phyloP scores from a whole-genome alignment of 2,329 filamentous ascomycete species.

The Polytolypa hystricis region DNA sequence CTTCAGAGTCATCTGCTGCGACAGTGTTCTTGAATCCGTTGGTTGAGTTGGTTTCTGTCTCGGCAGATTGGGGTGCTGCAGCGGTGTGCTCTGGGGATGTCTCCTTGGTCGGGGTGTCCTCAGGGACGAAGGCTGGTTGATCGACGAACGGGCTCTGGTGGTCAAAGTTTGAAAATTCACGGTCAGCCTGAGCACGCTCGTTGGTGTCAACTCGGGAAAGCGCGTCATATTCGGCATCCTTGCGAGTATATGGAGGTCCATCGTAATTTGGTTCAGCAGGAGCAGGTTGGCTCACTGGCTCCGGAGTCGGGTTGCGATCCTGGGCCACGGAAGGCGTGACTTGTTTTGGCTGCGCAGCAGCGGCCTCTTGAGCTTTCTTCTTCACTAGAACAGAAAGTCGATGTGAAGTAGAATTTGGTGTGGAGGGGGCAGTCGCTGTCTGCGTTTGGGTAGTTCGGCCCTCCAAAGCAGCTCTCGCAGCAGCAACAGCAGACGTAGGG shows the following conservation, averaged over 20 bases:
- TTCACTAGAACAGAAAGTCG: slow-evolving; percentile 21
- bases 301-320: slow-evolving; percentile 10
- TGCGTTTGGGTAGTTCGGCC: slow-evolving; percentile 24
- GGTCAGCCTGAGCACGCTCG: slow-evolving; percentile 34
- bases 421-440: slow-evolving; percentile 16
- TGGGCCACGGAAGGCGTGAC: slow-evolving; percentile 8
- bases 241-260: slow-evolving; percentile 29
- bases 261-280: slow-evolving; percentile 15
- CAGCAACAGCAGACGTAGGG: slow-evolving; percentile 28
- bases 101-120: slow-evolving; percentile 32
- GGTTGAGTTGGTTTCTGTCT: slow-evolving; percentile 1
- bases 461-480: slow-evolving; percentile 33
- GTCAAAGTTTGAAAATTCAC: slow-evolving; percentile 58
- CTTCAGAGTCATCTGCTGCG: slow-evolving; percentile 15
- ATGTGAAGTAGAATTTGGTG: slow-evolving; percentile 15
- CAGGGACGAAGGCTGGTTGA: slow-evolving; percentile 71
- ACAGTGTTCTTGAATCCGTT: slow-evolving; percentile 13
- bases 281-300: slow-evolving; percentile 12
- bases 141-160: slow-evolving; percentile 73
- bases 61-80: slow-evolving; percentile 8
- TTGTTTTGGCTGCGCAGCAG: slow-evolving; percentile 6
- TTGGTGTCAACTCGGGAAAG: slow-evolving; percentile 50
- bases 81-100: slow-evolving; percentile 13
- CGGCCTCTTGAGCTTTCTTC: slow-evolving; percentile 20
- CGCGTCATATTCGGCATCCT: slow-evolving; percentile 44